Evolutionary conservation across 371 early-diverging fungal genomes (phyloP), one percentile per base, ranked within the genome.

Genomic region (Mucor irregularis): DNA sequence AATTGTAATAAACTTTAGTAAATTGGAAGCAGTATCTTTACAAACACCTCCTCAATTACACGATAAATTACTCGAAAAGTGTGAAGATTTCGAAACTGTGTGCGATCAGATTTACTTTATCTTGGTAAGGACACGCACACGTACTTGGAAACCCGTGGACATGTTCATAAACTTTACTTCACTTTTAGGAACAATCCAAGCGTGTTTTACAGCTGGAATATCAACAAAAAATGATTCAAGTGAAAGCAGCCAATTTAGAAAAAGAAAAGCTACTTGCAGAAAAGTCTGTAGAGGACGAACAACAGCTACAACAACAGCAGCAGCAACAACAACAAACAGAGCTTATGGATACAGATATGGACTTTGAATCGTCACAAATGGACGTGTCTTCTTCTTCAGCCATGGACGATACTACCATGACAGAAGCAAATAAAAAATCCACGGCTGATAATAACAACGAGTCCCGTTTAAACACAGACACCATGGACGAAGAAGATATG

Each of bases 51-150:
- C 69, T 22, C 57, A 66, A 11, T 42, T 71, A 28, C 56, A 59
- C 21, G 66, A 72, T 26, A 55, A 54, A 14, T 39, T 78, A 9
- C 26, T 66, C 13, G 69, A 72, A 21, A 73, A 73, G 37, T 74
- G 75, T 47, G 73, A 74, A 55, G 64, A 72, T 49, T 72, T 78
- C 50, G 78, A 74, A 52, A 67, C 69, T 0, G 69, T 74, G 17
- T 78, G 78, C 58, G 73, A 78, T 65, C 78, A 78, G 28, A 66
- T 74, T 10, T 71, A 74, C 39, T 74, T 64, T 50, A 68, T 56
- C 7, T 53, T 78, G 40, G 76, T 72, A 71, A 40, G 42, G 16
- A 5, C 6, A 16, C 17, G n/a, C 7, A 19, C 3, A 16, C 10
- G 4, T 7, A 14, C 3, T 21, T 39, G 3, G 0, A 38, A 22